These are phyloP conservation scores for Aegilops speltoides DNA, from an alignment of 176 grass and related monocot genomes.

Conservation along the genomic window DNA sequence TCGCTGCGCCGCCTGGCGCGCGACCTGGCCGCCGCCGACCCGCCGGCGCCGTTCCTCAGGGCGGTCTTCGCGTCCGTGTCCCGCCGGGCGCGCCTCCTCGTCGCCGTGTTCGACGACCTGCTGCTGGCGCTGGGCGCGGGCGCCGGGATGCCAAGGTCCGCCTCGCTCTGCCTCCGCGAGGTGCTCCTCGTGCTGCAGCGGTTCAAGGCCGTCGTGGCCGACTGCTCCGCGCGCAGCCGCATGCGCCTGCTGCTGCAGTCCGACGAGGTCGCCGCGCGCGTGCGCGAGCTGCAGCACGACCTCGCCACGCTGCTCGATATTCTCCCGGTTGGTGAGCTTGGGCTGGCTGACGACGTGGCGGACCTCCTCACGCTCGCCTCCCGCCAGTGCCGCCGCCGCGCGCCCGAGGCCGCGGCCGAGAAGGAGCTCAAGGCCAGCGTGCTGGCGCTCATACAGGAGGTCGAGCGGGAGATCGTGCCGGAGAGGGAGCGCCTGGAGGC, in stretches of 20 bases:
- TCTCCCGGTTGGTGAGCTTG: conserved; percentile 56
- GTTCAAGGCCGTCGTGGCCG: conserved; percentile 69
- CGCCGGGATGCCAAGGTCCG: conserved; percentile 36
- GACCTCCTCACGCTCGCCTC: conserved; percentile 65
- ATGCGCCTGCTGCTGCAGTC: conserved; percentile 72
- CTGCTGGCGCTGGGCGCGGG: not conserved
- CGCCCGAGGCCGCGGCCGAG: conserved; percentile 15
- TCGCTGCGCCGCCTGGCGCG: conserved; percentile 69
- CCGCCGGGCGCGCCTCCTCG: conserved; percentile 48
- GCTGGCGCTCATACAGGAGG: conserved; percentile 62
- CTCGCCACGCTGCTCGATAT: conserved; percentile 86
- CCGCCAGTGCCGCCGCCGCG: conserved; percentile 56
- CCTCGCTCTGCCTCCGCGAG: conserved; percentile 85
- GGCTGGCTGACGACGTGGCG: conserved; percentile 58
- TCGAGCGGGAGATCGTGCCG: conserved; percentile 78
- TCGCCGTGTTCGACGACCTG: conserved; percentile 68
- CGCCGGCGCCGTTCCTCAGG: conserved; percentile 44
- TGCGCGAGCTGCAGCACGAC: conserved; percentile 73
- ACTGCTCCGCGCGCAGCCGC: conserved; percentile 63
- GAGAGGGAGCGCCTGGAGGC: conserved; percentile 53
- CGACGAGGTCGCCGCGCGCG: conserved; percentile 46
- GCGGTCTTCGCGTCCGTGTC: conserved; percentile 50
- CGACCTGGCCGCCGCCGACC: conserved; percentile 53
- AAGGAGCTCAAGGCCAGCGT: conserved; percentile 48
- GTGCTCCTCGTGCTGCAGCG: conserved; percentile 76